Evolutionary conservation across 768 basidiomycete species (phyloP), one percentile per base, ranked within the genome.

Genomic region (Xerocomus potaroensis): DNA sequence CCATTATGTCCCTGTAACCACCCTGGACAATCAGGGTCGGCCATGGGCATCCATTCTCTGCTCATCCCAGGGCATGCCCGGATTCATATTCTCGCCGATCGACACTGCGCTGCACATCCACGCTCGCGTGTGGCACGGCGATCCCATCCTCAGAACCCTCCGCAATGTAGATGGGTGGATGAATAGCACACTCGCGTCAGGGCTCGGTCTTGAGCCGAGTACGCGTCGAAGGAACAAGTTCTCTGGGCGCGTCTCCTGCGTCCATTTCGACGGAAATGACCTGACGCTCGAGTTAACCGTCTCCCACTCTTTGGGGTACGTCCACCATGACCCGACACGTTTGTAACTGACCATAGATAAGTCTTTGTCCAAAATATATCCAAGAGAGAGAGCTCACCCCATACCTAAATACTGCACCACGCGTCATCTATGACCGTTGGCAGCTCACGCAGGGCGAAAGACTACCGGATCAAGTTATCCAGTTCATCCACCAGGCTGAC

Each of bases 161-260:
- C 16, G 33, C 14, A 5, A 5, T 9, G 15, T n/a, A 15, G 33
- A 9, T n/a, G 32, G n/a, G n/a, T 15, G 16, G 34, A 19, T 19
- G 34, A 3, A 19, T 8, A 9, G 8, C 16, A 8, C 58, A 45
- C 60, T 81, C 5, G 65, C 76, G 11, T 79, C 79, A 5, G 81
- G 82, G 0, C 73, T 83, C 30, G 83, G 81, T 4, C 72, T 83
- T 14, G 79, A 84, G 49, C 71, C 79, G 32, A 61, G 70, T 14
- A 80, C 80, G 2, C 63, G 83, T 26, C 60, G 80, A 53, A 70
- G 83, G 55, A 83, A 83, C 55, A 84, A 83, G 60, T 77, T 84
- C 48, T 77, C 79, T 0, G 82, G 83, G 4, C 54, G 57, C 14
- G 62, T 79, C 12, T 57, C 62, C 2, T 68, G 62, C 16, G 53